Percentiles rank a stretch among this genome's conserved stretches.
phyloP scores from a whole-genome alignment of 2,329 filamentous ascomycete species.

The Didymella pinodella region DNA sequence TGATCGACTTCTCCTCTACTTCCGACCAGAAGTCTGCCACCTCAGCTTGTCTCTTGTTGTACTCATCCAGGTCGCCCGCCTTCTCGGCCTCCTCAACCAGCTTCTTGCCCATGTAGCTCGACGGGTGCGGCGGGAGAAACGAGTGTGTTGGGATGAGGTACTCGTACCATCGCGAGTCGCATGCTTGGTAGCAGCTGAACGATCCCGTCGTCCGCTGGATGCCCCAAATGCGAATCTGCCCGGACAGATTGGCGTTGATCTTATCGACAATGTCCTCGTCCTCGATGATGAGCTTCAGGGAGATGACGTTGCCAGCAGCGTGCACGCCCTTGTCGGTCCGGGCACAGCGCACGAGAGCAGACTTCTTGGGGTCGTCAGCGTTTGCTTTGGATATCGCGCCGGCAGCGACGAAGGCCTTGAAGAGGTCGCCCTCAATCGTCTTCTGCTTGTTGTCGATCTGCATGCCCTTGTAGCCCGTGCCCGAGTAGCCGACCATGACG shows the following conservation, averaged over 20 bases:
- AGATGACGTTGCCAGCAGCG: conserved; percentile 93
- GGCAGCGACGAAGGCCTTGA: conserved; percentile 87
- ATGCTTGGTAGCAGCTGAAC: conserved; percentile 94
- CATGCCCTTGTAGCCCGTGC: conserved; percentile 96
- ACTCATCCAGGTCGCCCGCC: conserved; percentile 73
- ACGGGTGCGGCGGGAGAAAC: conserved; percentile 89
- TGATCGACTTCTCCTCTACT: conserved; percentile 81
- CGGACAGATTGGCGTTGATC: conserved; percentile 84
- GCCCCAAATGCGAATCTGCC: conserved; percentile 95
- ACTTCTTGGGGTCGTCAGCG: conserved; percentile 95
- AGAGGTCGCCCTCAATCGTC: conserved; percentile 96
- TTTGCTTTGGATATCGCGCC: conserved; percentile 97
- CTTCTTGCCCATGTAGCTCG: conserved; percentile 83
- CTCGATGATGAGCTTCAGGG: conserved; percentile 93
- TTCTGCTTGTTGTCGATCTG: conserved; percentile 81
- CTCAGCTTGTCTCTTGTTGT: conserved; percentile 75
- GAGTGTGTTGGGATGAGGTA: conserved; percentile 95
- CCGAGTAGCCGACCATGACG: conserved; percentile 93
- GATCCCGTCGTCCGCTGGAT: conserved; percentile 87
- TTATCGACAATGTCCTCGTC: conserved; percentile 86
- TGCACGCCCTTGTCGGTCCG: conserved; percentile 98
- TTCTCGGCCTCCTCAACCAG: conserved; percentile 80
- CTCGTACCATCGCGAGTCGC: conserved; percentile 96
- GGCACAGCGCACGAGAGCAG: conserved; percentile 89
- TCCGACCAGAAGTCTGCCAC: conserved; percentile 83